These are phyloP conservation scores for Hygrocybe punicea DNA, from an alignment of 768 basidiomycete species.

Conservation along the genomic window DNA sequence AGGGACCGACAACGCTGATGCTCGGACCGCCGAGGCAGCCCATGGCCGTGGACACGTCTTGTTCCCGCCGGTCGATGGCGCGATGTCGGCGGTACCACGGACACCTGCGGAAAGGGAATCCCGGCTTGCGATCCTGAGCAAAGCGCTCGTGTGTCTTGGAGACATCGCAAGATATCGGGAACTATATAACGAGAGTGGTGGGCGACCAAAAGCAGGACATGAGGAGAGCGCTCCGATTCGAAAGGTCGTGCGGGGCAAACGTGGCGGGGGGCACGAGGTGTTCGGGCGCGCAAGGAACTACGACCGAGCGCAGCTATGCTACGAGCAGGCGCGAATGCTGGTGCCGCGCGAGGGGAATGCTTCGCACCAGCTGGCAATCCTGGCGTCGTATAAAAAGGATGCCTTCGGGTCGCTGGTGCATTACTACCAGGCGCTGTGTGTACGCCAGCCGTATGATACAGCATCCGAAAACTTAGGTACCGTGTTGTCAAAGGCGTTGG, in stretches of 20 bases:
- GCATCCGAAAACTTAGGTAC: constrained; percentile 81
- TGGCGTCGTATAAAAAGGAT: constrained; percentile 81
- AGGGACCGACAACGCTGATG: constrained; percentile 14
- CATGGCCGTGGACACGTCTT: constrained; percentile 55
- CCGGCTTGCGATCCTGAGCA: constrained; percentile 75
- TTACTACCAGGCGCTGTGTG: constrained; percentile 90
- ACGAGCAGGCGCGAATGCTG: constrained; percentile 79
- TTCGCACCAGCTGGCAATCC: constrained; percentile 93
- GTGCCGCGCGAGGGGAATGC: constrained; percentile 90
- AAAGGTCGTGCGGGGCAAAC: constrained; percentile 43
- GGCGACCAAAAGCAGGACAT: constrained; percentile 63
- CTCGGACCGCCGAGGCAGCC: constrained; percentile 16
- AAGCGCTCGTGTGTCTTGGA: constrained; percentile 86
- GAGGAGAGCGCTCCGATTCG: constrained; percentile 50
- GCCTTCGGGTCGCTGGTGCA: constrained; percentile 75
- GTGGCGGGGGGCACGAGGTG: constrained; percentile 48
- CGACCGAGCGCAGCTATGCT: constrained; percentile 72
- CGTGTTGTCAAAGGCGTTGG: constrained; percentile 63
- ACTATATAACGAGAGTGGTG: constrained; percentile 72
- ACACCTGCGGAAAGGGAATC: constrained; percentile 54
- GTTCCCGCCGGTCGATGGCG: constrained; percentile 57
- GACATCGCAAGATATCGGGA: constrained; percentile 94
- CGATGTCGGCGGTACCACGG: constrained; percentile 35
- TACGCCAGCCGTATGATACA: constrained; percentile 79
- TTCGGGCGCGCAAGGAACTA: constrained; percentile 64